Percentiles rank a stretch among this genome's conserved stretches.
Conservation (phyloP, 164 flowering plant genomes). For the Amborella trichopoda region DNA sequence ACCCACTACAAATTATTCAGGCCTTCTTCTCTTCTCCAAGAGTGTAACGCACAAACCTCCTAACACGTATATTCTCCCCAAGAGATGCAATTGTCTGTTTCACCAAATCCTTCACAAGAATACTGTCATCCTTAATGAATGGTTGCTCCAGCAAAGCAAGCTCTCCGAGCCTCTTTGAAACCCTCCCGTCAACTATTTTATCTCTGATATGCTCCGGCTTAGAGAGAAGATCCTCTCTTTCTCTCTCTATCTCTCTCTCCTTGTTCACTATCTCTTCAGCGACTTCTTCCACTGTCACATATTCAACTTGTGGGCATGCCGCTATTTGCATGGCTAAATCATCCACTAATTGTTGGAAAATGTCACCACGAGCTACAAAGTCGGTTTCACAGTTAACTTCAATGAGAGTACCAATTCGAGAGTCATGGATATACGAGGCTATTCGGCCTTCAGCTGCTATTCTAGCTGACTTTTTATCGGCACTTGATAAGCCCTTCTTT, state of each 20-base stretch:
- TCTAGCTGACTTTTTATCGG: slow-evolving; percentile 93
- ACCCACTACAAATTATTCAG: no score
- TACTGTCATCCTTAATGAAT: slow-evolving; percentile 65
- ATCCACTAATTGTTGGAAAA: slow-evolving; percentile 81
- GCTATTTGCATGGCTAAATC: slow-evolving; percentile 98
- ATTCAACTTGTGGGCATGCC: slow-evolving; percentile 80
- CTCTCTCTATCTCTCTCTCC: slow-evolving; percentile 88
- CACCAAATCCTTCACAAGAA: slow-evolving; percentile 81
- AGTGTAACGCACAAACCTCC: slow-evolving; percentile 73
- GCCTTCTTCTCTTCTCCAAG: slow-evolving; percentile 57
- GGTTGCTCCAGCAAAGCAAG: slow-evolving; percentile 87
- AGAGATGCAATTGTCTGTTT: slow-evolving; percentile 91
- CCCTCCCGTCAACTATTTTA: slow-evolving; percentile 81
- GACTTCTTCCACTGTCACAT: slow-evolving; percentile 72
- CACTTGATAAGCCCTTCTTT: slow-evolving; percentile 87
- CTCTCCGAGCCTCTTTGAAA: slow-evolving; percentile 92
- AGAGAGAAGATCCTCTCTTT: slow-evolving; percentile 79
- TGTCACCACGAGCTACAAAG: slow-evolving; percentile 83
- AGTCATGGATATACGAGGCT: slow-evolving; percentile 86
- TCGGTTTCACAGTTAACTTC: slow-evolving; percentile 98
- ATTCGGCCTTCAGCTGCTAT: slow-evolving; percentile 93
- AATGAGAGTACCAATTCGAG: slow-evolving; percentile 87
- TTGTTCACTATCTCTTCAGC: slow-evolving; percentile 38
- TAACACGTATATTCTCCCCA: slow-evolving; percentile 85
- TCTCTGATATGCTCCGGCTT: slow-evolving; percentile 95